Evolutionary conservation across 139 green algal genomes (phyloP).

Genomic region (Spirogloea muscicola): DNA sequence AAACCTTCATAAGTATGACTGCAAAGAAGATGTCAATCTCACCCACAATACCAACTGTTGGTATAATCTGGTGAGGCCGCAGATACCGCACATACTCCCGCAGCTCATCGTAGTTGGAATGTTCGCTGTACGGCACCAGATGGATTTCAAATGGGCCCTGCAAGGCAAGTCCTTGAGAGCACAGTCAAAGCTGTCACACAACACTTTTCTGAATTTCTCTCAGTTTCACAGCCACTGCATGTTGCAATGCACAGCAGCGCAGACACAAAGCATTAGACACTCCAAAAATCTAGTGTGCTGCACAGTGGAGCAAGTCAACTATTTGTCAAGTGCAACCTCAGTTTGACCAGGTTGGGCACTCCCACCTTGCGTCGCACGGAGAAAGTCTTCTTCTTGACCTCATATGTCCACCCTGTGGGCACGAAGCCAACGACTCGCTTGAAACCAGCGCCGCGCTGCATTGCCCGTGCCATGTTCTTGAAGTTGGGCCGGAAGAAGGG

Average conservation of each 20-base stretch:
- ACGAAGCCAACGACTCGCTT: conserved; percentile 81
- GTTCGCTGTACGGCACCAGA: conserved; percentile 87
- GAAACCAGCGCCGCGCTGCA: conserved; percentile 8
- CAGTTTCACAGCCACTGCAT: no score
- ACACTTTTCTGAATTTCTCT: no score
- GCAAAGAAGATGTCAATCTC: no score
- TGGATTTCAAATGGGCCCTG: conserved; percentile 53
- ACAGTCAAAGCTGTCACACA: no score
- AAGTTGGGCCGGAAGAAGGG: conserved; percentile 92
- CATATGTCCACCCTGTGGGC: conserved; percentile 83
- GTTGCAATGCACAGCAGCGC: no score
- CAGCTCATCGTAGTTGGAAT: conserved; percentile 77
- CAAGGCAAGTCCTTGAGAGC: no score
- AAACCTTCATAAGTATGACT: no score
- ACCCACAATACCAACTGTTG: conserved; percentile 73
- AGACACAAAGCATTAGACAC: no score
- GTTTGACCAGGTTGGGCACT: no score
- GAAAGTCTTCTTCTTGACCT: conserved; percentile 59
- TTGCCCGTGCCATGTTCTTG: conserved; percentile 46
- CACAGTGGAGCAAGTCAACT: no score
- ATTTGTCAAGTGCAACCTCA: no score
- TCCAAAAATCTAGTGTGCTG: no score
- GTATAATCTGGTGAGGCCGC: conserved; percentile 64
- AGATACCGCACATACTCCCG: conserved; percentile 72
- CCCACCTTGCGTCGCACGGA: conserved; percentile 18